These are phyloP conservation scores for Canariomyces notabilis DNA, from an alignment of 2,329 filamentous ascomycete species.

Conservation along the genomic window DNA sequence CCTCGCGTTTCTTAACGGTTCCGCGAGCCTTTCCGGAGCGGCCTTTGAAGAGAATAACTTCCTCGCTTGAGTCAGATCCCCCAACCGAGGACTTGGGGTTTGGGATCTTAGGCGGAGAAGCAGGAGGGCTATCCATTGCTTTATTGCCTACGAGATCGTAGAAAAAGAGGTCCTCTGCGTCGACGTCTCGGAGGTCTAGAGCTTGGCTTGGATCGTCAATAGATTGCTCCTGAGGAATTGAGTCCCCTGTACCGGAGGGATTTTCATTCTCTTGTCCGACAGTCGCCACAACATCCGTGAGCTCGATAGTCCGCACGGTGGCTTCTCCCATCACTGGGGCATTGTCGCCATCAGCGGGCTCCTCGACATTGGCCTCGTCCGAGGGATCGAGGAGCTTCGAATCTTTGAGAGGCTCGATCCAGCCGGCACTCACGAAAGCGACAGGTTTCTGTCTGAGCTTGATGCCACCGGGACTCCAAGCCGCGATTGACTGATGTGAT, in stretches of 20 bases:
- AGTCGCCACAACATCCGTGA: background rate
- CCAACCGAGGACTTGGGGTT: constrained; percentile 21
- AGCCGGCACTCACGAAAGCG: constrained; percentile 49
- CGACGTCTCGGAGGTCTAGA: background rate
- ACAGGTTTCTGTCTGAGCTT: constrained; percentile 47
- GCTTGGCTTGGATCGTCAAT: background rate
- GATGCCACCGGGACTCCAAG: constrained; percentile 27
- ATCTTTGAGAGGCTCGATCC: constrained; percentile 45
- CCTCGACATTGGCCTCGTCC: background rate
- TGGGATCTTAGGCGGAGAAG: constrained; percentile 15
- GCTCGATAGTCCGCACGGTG: background rate
- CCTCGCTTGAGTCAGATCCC: constrained; percentile 58
- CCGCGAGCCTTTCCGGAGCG: constrained; percentile 19
- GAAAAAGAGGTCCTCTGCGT: constrained; percentile 29
- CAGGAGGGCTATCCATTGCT: constrained; percentile 8
- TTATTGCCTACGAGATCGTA: constrained; percentile 35
- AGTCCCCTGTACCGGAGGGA: background rate
- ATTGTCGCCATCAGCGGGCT: constrained; percentile 8
- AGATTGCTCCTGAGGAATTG: background rate
- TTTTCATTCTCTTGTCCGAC: constrained; percentile 2
- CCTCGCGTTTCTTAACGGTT: background rate
- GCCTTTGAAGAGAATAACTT: constrained; percentile 62
- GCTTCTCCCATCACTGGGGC: background rate
- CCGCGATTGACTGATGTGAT: constrained; percentile 40
- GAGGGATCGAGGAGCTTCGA: constrained; percentile 24